These are phyloP conservation scores for Dionaea muscipula DNA, from an alignment of 179 eudicot species.

Conservation along the genomic window DNA sequence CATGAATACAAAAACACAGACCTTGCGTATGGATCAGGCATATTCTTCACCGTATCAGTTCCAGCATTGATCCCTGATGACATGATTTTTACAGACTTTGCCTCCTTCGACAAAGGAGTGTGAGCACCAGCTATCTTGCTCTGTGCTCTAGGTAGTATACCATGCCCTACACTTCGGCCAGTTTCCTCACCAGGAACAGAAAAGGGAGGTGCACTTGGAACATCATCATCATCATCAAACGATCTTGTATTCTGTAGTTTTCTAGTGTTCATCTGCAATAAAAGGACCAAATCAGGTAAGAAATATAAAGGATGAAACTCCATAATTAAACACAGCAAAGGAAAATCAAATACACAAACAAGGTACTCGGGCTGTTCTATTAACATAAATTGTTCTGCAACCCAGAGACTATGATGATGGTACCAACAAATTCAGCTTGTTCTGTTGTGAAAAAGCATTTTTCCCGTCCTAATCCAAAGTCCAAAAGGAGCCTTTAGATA, in stretches of 20 bases:
- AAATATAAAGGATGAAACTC: too few species aligned
- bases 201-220: conserved; percentile 86
- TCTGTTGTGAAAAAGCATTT: too few species aligned
- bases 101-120: conserved; percentile 17
- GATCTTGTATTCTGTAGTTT: conserved; percentile 18
- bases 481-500: too few species aligned
- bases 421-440: too few species aligned
- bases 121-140: conserved; percentile 9
- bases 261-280: conserved; percentile 9
- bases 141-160: conserved; percentile 13
- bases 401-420: too few species aligned
- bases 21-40: conserved; percentile 37
- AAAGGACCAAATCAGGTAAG: neutral
- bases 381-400: too few species aligned
- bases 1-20: conserved; percentile 12
- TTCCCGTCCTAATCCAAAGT: too few species aligned
- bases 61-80: conserved; percentile 19
- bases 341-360: too few species aligned
- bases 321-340: too few species aligned
- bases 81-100: conserved; percentile 8
- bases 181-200: conserved; percentile 27
- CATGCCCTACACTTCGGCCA: conserved; percentile 15
- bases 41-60: conserved; percentile 17
- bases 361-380: too few species aligned
- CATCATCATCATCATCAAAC: conserved; percentile 32